A percentile compares a stretch with the other conserved stretches of the same genome.
Evolutionary conservation across 495 filamentous ascomycete species (phyloP).

Genomic region (Choiromyces venosus): DNA sequence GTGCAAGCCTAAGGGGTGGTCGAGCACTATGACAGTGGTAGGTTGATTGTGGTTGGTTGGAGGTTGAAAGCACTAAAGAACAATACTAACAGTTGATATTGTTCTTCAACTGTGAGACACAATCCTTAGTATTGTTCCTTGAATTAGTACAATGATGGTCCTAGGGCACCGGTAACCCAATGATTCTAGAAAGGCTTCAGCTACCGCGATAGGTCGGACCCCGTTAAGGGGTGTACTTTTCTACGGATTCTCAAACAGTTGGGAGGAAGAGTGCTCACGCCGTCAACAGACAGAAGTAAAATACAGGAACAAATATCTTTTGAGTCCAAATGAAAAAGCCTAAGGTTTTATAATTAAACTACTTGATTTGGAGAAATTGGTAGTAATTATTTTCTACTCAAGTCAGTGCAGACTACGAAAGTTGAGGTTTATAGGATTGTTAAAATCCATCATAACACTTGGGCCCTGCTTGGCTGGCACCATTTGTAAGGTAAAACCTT

Average conservation of each 20-base stretch:
- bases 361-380: no score
- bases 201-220: no score
- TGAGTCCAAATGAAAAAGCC: neutral
- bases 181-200: no score
- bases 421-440: neutral
- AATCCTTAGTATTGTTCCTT: neutral
- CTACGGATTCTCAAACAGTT: neutral
- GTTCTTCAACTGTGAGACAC: neutral
- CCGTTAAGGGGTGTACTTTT: neutral
- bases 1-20: neutral
- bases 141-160: neutral
- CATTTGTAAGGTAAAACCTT: no score
- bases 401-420: neutral
- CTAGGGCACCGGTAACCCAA: neutral
- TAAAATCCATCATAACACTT: neutral
- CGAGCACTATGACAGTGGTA: neutral
- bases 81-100: slow-evolving; percentile 4
- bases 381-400: neutral
- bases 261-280: neutral
- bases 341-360: neutral
- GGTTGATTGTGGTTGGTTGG: neutral
- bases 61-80: neutral
- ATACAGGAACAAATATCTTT: no score
- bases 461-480: no score
- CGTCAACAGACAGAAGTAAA: neutral